Base-by-base conservation (phyloP, 169 alveolate genomes). In the Plasmodium fragile region DNA sequence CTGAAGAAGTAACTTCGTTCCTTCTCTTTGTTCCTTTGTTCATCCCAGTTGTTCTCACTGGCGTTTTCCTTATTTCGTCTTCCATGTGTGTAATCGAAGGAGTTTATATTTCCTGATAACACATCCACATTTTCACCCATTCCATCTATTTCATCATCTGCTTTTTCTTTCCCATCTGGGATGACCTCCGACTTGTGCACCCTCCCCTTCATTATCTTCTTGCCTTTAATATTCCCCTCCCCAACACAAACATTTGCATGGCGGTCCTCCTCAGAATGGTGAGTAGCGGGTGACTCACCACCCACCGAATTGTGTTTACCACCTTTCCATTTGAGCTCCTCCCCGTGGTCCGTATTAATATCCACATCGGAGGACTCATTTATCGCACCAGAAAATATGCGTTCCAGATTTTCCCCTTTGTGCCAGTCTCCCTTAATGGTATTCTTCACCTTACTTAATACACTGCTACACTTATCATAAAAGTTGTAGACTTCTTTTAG, bases 391-490 rank as follows among this genome's bases (percentile, higher is more conserved):
- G 30, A 25, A 65, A 65, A 65, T 25, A n/a, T 28, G 36, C 75
- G 36, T 25, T 22, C 10, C 30, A 36, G 39, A 6, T 18, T 32
- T 16, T n/a, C 34, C 22, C 73, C 49, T 13, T 72, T 83, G 3
- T 45, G 22, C 53, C 36, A 39, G 39, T 32, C 79, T 32, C 43
- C 79, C 16, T 32, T 32, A 52, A 75, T 52, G 16, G 28, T n/a
- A 8, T 43, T 3, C n/a, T 75, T 52, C 22, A 85, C 59, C 71
- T 32, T 3, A 4, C 45, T 53, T 32, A 85, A 16, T 1, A 39
- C 65, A 36, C 65, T 49, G 5, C 16, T 85, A 59, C 32, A 89
- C 70, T 89, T 91, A 11, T 89, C 82, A 28, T 65, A 36, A 89
- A 89, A 89, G 1, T 79, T 39, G 5, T 55, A 16, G 4, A 79